These are phyloP conservation scores for Boletellus ananiceps DNA, from an alignment of 768 basidiomycete species.

Conservation along the genomic window DNA sequence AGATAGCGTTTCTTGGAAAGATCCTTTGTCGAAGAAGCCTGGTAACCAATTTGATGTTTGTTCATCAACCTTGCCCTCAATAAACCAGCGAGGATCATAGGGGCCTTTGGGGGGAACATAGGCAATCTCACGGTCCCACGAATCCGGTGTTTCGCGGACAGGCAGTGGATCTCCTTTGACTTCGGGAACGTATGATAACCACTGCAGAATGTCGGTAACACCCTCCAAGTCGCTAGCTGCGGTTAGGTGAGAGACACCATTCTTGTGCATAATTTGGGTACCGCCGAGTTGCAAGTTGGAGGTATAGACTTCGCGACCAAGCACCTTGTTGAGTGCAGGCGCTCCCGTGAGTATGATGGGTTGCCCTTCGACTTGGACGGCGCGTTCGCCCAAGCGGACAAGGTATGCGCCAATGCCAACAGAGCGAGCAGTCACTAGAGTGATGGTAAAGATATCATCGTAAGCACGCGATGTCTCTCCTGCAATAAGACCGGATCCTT, in stretches of 20 bases:
- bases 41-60: conserved; percentile 66
- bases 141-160: conserved; percentile 63
- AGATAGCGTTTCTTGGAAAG: conserved; percentile 97
- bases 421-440: conserved; percentile 95
- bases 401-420: conserved; percentile 99
- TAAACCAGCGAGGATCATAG: conserved; percentile 98
- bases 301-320: conserved; percentile 98
- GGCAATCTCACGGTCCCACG: conserved; percentile 89
- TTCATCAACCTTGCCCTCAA: conserved; percentile 91
- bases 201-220: conserved; percentile 87
- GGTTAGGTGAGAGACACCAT: conserved; percentile 95
- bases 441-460: conserved; percentile 99
- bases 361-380: conserved; percentile 98
- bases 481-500: conserved; percentile 95
- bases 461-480: conserved; percentile 98
- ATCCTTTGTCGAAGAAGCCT: conserved; percentile 96
- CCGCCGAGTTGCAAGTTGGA: conserved; percentile 98
- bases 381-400: conserved; percentile 94
- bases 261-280: conserved; percentile 99
- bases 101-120: conserved; percentile 90
- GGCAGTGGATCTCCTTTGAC: conserved; percentile 77
- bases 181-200: conserved; percentile 92
- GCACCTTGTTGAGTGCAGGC: conserved; percentile 94
- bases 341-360: conserved; percentile 99
- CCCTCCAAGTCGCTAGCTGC: conserved; percentile 95